Evolutionary conservation across 371 early-diverging fungal species (phyloP), one percentile per base, ranked within the genome.

Genomic region (Actinomortierella ambigua): DNA sequence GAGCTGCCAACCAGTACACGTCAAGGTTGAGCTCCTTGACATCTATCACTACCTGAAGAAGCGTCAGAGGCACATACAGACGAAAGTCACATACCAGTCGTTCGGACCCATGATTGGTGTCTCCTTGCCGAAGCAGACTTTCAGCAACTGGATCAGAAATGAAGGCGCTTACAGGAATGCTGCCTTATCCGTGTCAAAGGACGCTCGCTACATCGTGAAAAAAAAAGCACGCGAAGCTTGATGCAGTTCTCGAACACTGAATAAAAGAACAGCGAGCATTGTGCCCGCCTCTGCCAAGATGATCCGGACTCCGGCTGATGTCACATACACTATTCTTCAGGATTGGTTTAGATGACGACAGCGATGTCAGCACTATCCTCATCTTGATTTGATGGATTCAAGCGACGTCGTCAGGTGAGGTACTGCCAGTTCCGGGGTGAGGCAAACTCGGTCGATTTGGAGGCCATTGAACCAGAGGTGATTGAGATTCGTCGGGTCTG

Each of bases 341-440:
- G 49, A 47, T 15, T n/a, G 59, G 41, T 51, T 17, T 11, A 7
- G 39, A 41, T 29, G 20, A 44, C 2, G 50, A 59, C 18, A n/a
- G 43, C 8, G 11, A 18, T n/a, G 3, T 13, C 43, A 29, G 50
- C 51, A 2, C 52, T 62, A 24, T 51, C 57, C 15, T 50, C 23
- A 13, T 62, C 53, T 27, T 61, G 61, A 55, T 55, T 54, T 22
- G 40, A 46, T 40, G n/a, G 8, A 11, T 54, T 49, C 61, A 61
- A 55, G 42, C 46, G 40, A 23, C 61, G 49, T 26, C 27, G 55
- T 40, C 28, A 49, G 0, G 55, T 61, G n/a, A 13, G 41, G 11
- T 50, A 61, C 15, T 54, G 55, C 42, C 41, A 50, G 29, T 55
- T 61, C 48, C 55, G 50, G 3, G 55, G 61, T 50, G 55, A 55